These are phyloP conservation scores for Pseudopithomyces maydicus DNA, from an alignment of 2,329 filamentous ascomycete species.

Conservation along the genomic window DNA sequence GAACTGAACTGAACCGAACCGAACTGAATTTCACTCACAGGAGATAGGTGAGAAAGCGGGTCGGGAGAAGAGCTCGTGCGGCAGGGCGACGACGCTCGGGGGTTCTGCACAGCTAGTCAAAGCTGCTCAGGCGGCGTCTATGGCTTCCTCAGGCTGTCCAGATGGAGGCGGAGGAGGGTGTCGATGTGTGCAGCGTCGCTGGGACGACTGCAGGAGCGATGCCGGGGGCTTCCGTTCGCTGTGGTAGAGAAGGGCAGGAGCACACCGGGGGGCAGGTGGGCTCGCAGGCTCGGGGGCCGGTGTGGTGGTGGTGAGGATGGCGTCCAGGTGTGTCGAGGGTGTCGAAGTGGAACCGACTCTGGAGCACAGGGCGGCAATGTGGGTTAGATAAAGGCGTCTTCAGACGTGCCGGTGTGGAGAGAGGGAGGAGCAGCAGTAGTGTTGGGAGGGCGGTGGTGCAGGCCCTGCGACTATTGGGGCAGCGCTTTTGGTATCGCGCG, in stretches of 20 bases:
- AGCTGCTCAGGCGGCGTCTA: constrained; percentile 41
- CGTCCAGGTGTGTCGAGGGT: constrained; percentile 20
- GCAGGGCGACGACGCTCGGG: constrained; percentile 10
- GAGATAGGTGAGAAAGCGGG: constrained; percentile 10
- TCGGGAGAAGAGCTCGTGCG: constrained; percentile 7
- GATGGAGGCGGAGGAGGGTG: constrained; percentile 1
- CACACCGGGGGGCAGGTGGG: constrained; percentile 25
- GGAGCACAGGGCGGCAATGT: constrained; percentile 15
- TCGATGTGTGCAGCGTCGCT: constrained; percentile 17
- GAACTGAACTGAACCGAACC: too few species aligned
- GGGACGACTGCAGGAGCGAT: constrained; percentile 22
- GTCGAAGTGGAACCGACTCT: constrained; percentile 23
- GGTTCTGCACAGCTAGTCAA: constrained; percentile 46
- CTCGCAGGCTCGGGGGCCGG: constrained; percentile 22
- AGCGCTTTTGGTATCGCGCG: constrained; percentile 22
- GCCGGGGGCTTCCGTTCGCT: constrained; percentile 36
- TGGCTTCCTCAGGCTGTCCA: constrained; percentile 17
- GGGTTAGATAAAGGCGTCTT: constrained; percentile 37
- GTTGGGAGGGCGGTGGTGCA: constrained; percentile 42
- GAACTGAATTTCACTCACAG: too few species aligned
- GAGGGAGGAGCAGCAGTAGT: constrained; percentile 26
- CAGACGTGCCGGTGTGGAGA: constrained; percentile 37
- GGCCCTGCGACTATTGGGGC: constrained; percentile 37
- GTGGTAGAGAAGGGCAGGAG: constrained; percentile 13
- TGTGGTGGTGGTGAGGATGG: constrained; percentile 21